Evolutionary conservation across 768 basidiomycete genomes (phyloP).

Genomic region (Serendipita sp.): DNA sequence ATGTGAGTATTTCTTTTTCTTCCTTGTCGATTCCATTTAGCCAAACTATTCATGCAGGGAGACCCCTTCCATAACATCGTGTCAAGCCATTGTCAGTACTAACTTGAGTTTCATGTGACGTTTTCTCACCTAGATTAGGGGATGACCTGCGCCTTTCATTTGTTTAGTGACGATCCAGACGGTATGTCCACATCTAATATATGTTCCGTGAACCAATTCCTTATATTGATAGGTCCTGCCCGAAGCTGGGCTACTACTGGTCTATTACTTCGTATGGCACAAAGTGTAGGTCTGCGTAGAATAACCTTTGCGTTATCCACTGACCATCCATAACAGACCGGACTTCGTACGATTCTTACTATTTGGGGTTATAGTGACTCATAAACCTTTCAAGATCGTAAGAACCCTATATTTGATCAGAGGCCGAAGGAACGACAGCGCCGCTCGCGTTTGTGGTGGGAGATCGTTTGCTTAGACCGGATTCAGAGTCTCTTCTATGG

Average conservation of each 20-base stretch:
- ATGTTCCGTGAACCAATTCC: too few relatives aligned
- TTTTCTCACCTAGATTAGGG: neutral
- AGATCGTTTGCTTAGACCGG: neutral
- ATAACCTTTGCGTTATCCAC: neutral
- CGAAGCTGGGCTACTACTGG: neutral
- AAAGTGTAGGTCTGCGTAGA: neutral
- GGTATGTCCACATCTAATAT: neutral
- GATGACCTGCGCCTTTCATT: neutral
- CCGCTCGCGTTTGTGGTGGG: slow-evolving; percentile 1
- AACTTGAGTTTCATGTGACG: neutral
- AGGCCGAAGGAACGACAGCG: neutral
- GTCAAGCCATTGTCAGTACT: neutral
- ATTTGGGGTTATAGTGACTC: neutral
- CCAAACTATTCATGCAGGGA: neutral
- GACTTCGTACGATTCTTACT: neutral
- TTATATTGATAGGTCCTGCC: neutral
- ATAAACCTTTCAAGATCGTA: neutral
- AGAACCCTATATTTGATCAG: neutral
- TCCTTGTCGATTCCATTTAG: neutral
- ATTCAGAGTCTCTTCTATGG: slow-evolving; percentile 2
- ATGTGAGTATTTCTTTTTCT: neutral
- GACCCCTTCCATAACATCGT: neutral
- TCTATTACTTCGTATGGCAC: neutral
- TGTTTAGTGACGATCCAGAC: neutral
- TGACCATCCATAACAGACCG: neutral